Conservation (phyloP, 176 grass and related monocot species). For the Bothriochloa decipiens region DNA sequence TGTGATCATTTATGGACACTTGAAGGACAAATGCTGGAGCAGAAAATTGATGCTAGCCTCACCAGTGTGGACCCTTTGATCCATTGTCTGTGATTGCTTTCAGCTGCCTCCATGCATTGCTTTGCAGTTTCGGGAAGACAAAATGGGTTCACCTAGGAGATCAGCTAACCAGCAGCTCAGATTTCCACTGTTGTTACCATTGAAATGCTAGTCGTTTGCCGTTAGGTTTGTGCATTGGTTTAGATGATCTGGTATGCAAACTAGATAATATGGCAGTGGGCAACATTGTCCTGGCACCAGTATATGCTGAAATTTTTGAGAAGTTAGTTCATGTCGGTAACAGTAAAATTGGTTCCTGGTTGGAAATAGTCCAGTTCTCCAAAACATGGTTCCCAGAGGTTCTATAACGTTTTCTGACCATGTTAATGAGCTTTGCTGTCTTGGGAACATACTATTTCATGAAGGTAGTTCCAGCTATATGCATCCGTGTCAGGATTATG, state of each 20-base stretch:
- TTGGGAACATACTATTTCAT: conserved; percentile 17
- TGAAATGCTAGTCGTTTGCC: conserved; percentile 21
- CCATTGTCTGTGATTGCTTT: neutral
- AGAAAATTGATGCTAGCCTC: neutral
- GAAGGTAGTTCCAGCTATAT: conserved; percentile 40
- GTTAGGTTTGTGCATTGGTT: conserved; percentile 34
- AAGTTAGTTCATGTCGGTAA: conserved; percentile 24
- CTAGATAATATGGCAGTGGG: conserved; percentile 17
- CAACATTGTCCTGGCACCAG: neutral
- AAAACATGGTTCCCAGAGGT: neutral
- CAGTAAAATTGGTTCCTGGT: neutral
- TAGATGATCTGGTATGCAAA: conserved; percentile 2
- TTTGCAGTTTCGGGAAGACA: neutral
- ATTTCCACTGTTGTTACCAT: neutral
- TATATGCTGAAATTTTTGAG: conserved; percentile 3
- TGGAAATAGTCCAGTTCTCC: conserved; percentile 1
- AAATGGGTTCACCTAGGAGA: conserved; percentile 9
- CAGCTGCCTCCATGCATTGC: neutral
- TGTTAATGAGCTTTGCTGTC: conserved; percentile 29
- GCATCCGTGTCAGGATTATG: conserved; percentile 15
- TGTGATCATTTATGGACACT: neutral
- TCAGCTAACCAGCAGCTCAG: conserved; percentile 29
- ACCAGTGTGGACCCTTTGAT: neutral
- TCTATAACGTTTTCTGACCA: conserved; percentile 25
- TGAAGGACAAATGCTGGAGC: conserved; percentile 26